These are phyloP conservation scores for Gastroboletus turbinatus DNA, from an alignment of 1,284 basidiomycete genomes.

Conservation along the genomic window DNA sequence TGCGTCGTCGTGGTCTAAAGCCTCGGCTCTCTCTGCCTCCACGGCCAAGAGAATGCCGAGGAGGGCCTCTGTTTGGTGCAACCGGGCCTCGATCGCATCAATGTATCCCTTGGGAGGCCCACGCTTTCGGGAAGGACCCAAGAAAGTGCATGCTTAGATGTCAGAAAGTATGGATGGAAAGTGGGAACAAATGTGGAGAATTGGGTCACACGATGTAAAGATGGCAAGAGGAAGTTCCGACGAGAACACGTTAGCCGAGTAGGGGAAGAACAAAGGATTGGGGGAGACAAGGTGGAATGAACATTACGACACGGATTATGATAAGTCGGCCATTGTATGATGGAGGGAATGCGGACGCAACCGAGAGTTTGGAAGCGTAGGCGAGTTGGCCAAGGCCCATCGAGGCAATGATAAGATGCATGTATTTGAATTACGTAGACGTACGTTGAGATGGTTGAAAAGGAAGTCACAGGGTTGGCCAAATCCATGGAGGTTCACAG, in stretches of 20 bases:
- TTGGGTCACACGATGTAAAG: neutral
- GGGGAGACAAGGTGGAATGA: slow-evolving; percentile 9
- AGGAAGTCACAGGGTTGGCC: slow-evolving; percentile 7
- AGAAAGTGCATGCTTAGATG: slow-evolving; percentile 61
- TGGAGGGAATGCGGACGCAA: slow-evolving; percentile 11
- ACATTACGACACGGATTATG: slow-evolving; percentile 19
- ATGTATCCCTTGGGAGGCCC: slow-evolving; percentile 89
- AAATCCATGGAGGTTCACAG: neutral
- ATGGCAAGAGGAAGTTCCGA: neutral
- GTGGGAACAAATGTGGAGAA: neutral
- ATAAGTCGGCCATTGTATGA: slow-evolving; percentile 8
- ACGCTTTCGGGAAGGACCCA: slow-evolving; percentile 79
- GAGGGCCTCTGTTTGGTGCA: slow-evolving; percentile 85
- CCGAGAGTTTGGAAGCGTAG: slow-evolving; percentile 1
- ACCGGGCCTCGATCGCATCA: slow-evolving; percentile 83
- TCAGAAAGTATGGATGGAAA: neutral
- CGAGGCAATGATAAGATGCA: slow-evolving; percentile 3
- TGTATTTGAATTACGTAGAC: slow-evolving; percentile 12
- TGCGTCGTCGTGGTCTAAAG: slow-evolving; percentile 50
- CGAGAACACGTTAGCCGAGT: neutral
- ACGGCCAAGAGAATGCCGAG: slow-evolving; percentile 74
- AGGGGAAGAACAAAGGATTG: slow-evolving; percentile 1
- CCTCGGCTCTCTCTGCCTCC: slow-evolving; percentile 61
- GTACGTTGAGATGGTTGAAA: slow-evolving; percentile 8
- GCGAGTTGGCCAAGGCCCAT: neutral